Evolutionary conservation across 2,329 filamentous ascomycete species (phyloP), one percentile per base, ranked within the genome.

Genomic region (Aschersonia sp.): DNA sequence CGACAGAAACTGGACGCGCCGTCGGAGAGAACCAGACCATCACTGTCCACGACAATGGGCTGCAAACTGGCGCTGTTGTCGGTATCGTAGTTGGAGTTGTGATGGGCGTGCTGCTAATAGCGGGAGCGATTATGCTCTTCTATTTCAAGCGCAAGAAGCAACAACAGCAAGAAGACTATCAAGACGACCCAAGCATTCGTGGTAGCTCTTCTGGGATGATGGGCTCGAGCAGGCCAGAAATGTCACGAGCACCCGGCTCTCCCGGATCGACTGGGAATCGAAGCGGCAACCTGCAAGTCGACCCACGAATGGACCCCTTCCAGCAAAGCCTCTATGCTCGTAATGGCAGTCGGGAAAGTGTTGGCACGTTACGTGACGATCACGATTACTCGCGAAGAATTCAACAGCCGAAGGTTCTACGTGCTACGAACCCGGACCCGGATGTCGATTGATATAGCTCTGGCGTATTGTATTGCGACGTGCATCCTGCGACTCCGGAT

Each of bases 351-450:
- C 72, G 72, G 51, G 78, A 82, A 58, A 82, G 77, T 57, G 64
- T 83, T 56, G 76, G 76, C 53, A 81, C 78, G 1, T 62, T 83
- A 5, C 74, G 74, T 48, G 79, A 83, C 56, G 76, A 82, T 51
- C 76, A 79, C 49, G 79, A 83, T 53, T 83, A 83, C 56, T 81
- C 78, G 40, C 67, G 79, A 52, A 68, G 70, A 53, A 77, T 82
- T 11, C 73, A 73, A 45, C 65, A 70, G 42, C 69, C 72, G 8
- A 66, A 73, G 55, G 75, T 81, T 6, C 66, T 83, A n/a, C 69
- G 78, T 52, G 77, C 77, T 7, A 77, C 69, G 32, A 83, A 83
- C 55, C 77, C 79, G 4, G 77, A 82, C 54, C 74, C 74, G 1
- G 62, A 56, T 29, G 41, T 51, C 22, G 40, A 37, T 1, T 48